Base-by-base conservation (phyloP, 1,284 basidiomycete genomes). In the Ustilago xerochloae region DNA sequence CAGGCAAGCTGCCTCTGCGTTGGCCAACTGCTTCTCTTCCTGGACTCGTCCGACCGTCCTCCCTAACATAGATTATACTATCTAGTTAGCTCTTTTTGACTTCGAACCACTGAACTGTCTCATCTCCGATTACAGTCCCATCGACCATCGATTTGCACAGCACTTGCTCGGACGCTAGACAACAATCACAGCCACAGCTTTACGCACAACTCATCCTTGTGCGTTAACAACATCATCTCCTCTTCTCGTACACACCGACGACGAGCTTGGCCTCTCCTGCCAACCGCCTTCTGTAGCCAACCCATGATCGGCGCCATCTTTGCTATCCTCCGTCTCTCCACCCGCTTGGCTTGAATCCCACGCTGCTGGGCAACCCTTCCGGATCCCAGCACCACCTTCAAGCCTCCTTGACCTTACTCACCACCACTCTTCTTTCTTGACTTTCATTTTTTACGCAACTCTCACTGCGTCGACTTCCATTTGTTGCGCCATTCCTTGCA, bases 21-120 rank as follows among this genome's bases (percentile, higher is more conserved):
- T 53, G 69, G 69, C 45, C 74, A 72, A 22, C 67, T 81, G 63
- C 62, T 81, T 51, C 78, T 81, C 63, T 78, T 78, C 73, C 48
- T 81, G 35, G 78, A 81, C 71, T 79, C 77, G 7, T 73, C 74
- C 49, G 79, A 81, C 59, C 64, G 79, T 30, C 79, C 79, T 43
- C 79, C 79, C 26, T 81, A 81, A 81, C 49, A 24, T 28, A 26
- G 49, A 30, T 20, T n/a, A 15, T 20, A n/a, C 30, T 9, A 26
- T 36, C 29, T 36, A 18, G 15, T 18, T 18, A 16, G 13, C 39
- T n/a, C n/a, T 26, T 58, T 35, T 53, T 41, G 46, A 50, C n/a
- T 55, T 30, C n/a, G n/a, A n/a, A n/a, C n/a, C n/a, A n/a, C n/a
- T n/a, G n/a, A n/a, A n/a, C n/a, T n/a, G n/a, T n/a, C n/a, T 33